Evolutionary conservation across 108 stramenopile species (phyloP).

Genomic region (Nitzschia putrida): DNA sequence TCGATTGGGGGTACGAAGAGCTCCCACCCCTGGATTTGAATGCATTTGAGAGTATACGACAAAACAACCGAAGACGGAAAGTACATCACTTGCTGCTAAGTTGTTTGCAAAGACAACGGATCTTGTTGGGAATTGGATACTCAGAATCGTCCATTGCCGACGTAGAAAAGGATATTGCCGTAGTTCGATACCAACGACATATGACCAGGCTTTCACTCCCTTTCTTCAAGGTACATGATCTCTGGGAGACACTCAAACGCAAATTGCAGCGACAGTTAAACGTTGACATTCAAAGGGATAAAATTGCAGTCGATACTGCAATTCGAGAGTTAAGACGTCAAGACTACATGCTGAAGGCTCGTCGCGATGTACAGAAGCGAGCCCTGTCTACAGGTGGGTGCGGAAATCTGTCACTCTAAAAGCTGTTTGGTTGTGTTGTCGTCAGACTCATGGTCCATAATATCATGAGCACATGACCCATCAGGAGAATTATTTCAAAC

Average conservation of each 20-base stretch:
- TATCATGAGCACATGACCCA: too few species aligned
- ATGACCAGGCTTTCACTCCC: constrained; percentile 1
- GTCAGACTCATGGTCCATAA: too few species aligned
- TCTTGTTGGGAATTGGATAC: constrained; percentile 21
- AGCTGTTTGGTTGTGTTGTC: too few species aligned
- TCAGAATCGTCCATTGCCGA: constrained; percentile 20
- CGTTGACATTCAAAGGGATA: neutral
- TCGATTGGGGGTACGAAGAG: constrained; percentile 28
- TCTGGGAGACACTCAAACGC: neutral
- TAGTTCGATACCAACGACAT: neutral
- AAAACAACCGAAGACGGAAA: constrained; percentile 10
- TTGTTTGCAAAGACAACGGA: constrained; percentile 26
- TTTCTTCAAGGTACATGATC: neutral
- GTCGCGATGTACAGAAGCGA: neutral
- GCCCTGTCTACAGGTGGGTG: constrained; percentile 1
- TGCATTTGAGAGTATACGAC: constrained; percentile 11
- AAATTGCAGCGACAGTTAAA: neutral
- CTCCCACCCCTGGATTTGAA: constrained; percentile 6
- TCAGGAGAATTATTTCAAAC: too few species aligned
- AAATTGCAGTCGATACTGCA: neutral
- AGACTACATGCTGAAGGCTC: neutral
- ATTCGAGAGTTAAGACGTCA: neutral
- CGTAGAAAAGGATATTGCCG: neutral
- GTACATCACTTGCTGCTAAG: constrained; percentile 27
- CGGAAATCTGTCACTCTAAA: neutral